Percentiles rank a stretch among this genome's conserved stretches.
Conservation (phyloP, 805 yeast species). For the Saccharomycopsis capsularis region DNA sequence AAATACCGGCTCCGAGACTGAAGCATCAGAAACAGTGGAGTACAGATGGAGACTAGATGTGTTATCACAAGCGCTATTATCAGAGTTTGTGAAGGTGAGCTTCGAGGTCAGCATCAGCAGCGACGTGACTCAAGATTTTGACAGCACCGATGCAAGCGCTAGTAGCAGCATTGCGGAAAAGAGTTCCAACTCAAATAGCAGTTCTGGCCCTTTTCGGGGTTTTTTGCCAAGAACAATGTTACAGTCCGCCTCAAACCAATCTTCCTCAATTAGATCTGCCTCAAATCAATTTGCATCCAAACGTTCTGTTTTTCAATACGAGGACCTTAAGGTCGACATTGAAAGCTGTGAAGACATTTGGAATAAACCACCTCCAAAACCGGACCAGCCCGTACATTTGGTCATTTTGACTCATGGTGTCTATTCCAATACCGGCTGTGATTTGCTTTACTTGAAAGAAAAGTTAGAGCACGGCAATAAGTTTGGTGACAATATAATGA, state of each 20-base stretch:
- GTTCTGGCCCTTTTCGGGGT: not conserved
- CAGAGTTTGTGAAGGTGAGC: slow-evolving; percentile 57
- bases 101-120: slow-evolving; percentile 49
- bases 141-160: not conserved
- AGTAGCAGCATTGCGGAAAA: not conserved
- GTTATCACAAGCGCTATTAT: slow-evolving; percentile 71
- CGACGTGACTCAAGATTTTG: slow-evolving; percentile 1
- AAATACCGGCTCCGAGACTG: not conserved
- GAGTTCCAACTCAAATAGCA: not conserved
- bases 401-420: slow-evolving; percentile 88
- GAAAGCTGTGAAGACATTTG: slow-evolving; percentile 66
- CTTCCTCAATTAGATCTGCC: not conserved
- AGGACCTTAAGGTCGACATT: slow-evolving; percentile 27
- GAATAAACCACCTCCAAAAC: slow-evolving; percentile 53
- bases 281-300: too few relatives aligned
- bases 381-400: slow-evolving; percentile 61
- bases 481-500: slow-evolving; percentile 51
- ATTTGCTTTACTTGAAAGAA: slow-evolving; percentile 83
- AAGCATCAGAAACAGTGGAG: not conserved
- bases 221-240: not conserved
- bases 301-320: too few relatives aligned
- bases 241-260: not conserved
- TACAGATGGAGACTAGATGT: slow-evolving; percentile 69
- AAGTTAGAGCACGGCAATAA: slow-evolving; percentile 45
- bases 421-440: slow-evolving; percentile 84